These are phyloP conservation scores for Enterospora canceri DNA, from an alignment of 371 early-diverging fungal species.

Conservation along the genomic window DNA sequence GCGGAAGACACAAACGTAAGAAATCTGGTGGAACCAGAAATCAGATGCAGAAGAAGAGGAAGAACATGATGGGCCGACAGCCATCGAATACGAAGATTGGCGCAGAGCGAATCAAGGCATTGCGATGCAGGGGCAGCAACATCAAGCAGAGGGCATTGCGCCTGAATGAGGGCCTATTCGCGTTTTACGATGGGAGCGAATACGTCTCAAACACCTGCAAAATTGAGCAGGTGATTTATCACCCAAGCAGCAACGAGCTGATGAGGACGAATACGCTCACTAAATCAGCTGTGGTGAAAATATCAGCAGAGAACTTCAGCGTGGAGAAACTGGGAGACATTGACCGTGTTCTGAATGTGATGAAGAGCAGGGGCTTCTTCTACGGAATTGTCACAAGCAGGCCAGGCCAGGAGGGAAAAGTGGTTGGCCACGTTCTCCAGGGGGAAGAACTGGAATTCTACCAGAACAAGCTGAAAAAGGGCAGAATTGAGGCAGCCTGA, in stretches of 20 bases:
- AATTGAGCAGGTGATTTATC: conserved; percentile 90
- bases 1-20: conserved; percentile 73
- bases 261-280: conserved; percentile 99
- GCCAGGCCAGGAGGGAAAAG: conserved; percentile 94
- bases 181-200: not conserved
- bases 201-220: conserved; percentile 58
- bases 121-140: conserved; percentile 96
- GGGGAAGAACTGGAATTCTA: conserved; percentile 93
- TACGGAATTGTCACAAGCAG: conserved; percentile 77
- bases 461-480: conserved; percentile 69
- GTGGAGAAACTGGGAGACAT: conserved; percentile 66
- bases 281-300: conserved; percentile 88
- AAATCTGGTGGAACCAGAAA: conserved; percentile 92
- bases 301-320: conserved; percentile 93
- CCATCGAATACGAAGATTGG: conserved; percentile 91
- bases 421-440: conserved; percentile 94
- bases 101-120: conserved; percentile 73
- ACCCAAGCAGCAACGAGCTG: conserved; percentile 98
- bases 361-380: conserved; percentile 85
- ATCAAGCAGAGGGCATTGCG: conserved; percentile 91
- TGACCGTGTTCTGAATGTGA: conserved; percentile 71
- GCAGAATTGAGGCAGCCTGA: conserved; percentile 48
- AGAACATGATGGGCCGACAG: conserved; percentile 93
- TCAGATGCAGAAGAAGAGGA: conserved; percentile 92
- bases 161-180: conserved; percentile 75